A percentile compares a stretch with the other conserved stretches of the same genome.
Evolutionary conservation across 371 early-diverging fungal genomes (phyloP).

Genomic region (Haplosporangium sp.): DNA sequence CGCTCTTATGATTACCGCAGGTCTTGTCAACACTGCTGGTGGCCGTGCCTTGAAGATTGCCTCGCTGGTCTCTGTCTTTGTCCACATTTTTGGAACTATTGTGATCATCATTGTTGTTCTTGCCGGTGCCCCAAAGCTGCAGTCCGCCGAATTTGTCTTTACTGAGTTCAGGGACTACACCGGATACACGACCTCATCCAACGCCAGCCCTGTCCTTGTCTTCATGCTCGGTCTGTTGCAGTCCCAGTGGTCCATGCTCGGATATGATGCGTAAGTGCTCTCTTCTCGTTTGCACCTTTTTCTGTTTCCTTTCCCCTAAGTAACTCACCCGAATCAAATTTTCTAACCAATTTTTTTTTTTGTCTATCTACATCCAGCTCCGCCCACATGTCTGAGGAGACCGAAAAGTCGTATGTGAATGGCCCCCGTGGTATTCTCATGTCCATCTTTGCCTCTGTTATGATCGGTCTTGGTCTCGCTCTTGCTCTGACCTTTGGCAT

Average conservation of each 20-base stretch:
- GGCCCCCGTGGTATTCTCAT: constrained; percentile 73
- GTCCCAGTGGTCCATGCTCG: constrained; percentile 74
- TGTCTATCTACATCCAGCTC: constrained; percentile 49
- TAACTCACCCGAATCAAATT: background rate
- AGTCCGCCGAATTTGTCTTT: constrained; percentile 60
- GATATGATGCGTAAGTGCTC: constrained; percentile 66
- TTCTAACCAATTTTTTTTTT: background rate
- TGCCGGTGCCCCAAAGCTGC: constrained; percentile 31
- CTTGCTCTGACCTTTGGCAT: constrained; percentile 69
- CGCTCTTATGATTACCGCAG: constrained; percentile 31
- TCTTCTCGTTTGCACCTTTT: background rate
- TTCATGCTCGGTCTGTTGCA: constrained; percentile 68
- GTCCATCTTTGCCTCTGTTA: constrained; percentile 67
- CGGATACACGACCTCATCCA: constrained; percentile 57
- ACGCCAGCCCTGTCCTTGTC: constrained; percentile 57
- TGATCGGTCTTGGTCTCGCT: constrained; percentile 67
- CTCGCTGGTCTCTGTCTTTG: constrained; percentile 57
- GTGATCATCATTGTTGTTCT: constrained; percentile 34
- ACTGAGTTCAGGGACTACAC: constrained; percentile 58
- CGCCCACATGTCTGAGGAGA: constrained; percentile 83
- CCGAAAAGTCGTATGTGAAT: constrained; percentile 67
- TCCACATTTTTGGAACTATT: constrained; percentile 49
- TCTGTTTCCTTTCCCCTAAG: background rate
- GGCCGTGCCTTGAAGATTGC: constrained; percentile 50
- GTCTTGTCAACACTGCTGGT: constrained; percentile 46